Percentiles rank a stretch among this genome's conserved stretches.
Evolutionary conservation across 495 filamentous ascomycete genomes (phyloP).

Genomic region (Penicillium macrosclerotiorum): DNA sequence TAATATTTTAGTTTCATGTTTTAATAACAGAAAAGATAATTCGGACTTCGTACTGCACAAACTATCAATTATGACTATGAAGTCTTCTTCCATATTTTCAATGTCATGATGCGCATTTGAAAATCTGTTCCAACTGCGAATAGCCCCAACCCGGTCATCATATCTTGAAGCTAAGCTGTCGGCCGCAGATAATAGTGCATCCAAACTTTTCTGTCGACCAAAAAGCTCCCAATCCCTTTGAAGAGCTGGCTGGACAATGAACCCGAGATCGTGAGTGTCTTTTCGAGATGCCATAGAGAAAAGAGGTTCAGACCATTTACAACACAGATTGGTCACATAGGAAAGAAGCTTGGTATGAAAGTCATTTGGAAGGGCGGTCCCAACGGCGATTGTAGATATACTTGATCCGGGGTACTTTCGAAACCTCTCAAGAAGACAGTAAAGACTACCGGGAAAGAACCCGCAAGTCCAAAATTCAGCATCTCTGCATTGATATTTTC

Average conservation of each 20-base stretch:
- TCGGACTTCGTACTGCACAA: constrained; percentile 4
- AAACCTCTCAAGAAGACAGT: constrained; percentile 1
- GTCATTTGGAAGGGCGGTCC: neutral
- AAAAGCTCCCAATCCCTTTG: constrained; percentile 32
- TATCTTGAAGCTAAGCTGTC: constrained; percentile 34
- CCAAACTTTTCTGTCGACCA: constrained; percentile 19
- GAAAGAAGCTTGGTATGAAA: neutral
- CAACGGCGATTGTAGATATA: neutral
- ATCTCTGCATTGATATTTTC: constrained; percentile 7
- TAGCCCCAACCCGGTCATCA: constrained; percentile 29
- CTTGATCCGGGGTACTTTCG: neutral
- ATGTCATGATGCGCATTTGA: neutral
- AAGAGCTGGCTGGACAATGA: constrained; percentile 35
- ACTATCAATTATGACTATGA: constrained; percentile 13
- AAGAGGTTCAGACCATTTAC: constrained; percentile 14
- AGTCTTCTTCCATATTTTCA: neutral
- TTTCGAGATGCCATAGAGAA: constrained; percentile 19
- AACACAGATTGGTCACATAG: constrained; percentile 5
- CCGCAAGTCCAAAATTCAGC: constrained; percentile 44
- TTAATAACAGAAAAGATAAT: neutral
- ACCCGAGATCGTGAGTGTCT: constrained; percentile 46
- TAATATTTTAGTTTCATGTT: neutral
- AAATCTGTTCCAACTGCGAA: constrained; percentile 37
- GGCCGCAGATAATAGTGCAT: constrained; percentile 29
- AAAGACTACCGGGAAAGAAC: constrained; percentile 36